Evolutionary conservation across 2,329 filamentous ascomycete genomes (phyloP), one percentile per base, ranked within the genome.

Genomic region (Hypocrella siamensis): DNA sequence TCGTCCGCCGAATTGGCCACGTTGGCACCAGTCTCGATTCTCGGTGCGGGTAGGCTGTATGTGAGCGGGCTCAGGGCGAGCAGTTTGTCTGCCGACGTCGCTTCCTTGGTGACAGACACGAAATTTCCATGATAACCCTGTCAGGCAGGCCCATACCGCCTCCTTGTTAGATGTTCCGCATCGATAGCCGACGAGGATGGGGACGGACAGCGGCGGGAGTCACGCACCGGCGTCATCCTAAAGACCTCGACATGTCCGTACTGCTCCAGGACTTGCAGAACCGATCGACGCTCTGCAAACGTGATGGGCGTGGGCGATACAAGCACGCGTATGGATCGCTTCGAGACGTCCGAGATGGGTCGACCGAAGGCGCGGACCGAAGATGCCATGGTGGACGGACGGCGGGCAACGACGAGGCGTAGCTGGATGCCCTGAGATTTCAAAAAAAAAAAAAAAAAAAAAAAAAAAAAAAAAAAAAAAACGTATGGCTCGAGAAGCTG

Each of bases 251-350:
- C 56, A 3, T 53, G 48, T 34, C 61, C 63, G 40, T 63, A 53
- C 33, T 56, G 53, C 47, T 69, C 59, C 16, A 74, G 51, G 18
- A 61, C 56, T 27, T 62, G 60, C 21, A 74, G 51, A 15, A 74
- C 56, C 6, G 67, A 66, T 17, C 67, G 64, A 6, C 69, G 63
- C 48, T 74, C 67, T 19, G 58, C 55, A 40, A 74, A 62, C 29
- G 40, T 64, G n/a, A 52, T 42, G 9, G 70, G 69, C 10, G 58
- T 43, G 11, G 69, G 70, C n/a, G 51, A 46, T 15, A 71, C 67
- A 24, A 56, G 58, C 38, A 74, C 42, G 36, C 63, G 63, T 19
- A 73, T 55, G 57, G 52, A 57, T 37, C 40, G 60, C 44, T 26
- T 51, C 52, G 38, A 17, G 28, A 45, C 33, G 7, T 26, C 51